Conservation (phyloP, 176 grass and related monocot species). For the Lolium multiflorum region DNA sequence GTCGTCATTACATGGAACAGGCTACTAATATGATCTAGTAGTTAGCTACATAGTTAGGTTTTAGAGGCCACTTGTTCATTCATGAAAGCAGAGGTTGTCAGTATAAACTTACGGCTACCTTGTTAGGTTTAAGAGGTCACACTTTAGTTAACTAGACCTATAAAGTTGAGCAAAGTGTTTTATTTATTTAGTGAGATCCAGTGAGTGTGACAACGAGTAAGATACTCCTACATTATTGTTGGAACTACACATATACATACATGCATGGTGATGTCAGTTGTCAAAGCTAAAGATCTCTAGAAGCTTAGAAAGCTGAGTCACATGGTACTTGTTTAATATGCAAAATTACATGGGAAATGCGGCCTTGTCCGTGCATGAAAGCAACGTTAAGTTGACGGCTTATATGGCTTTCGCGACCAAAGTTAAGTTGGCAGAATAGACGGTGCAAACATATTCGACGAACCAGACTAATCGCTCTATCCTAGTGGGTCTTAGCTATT, state of each 20-base stretch:
- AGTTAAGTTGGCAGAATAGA: slow-evolving; percentile 40
- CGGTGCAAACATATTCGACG: slow-evolving; percentile 21
- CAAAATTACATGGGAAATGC: slow-evolving; percentile 37
- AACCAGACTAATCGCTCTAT: slow-evolving; percentile 17
- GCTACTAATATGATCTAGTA: slow-evolving; percentile 20
- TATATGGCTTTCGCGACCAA: slow-evolving; percentile 8
- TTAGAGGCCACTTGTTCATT: not conserved
- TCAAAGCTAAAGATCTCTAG: slow-evolving; percentile 55
- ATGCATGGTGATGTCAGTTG: slow-evolving; percentile 32
- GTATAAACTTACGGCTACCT: slow-evolving; percentile 34
- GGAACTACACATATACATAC: not conserved
- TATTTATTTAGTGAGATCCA: slow-evolving; percentile 45
- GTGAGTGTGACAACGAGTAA: slow-evolving; percentile 34
- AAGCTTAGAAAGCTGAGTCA: slow-evolving; percentile 42
- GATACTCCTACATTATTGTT: slow-evolving; percentile 31
- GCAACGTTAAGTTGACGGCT: slow-evolving; percentile 32
- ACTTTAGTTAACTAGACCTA: slow-evolving; percentile 28
- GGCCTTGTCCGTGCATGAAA: slow-evolving; percentile 37
- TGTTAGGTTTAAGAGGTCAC: slow-evolving; percentile 36
- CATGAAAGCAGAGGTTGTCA: slow-evolving; percentile 27
- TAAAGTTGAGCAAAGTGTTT: slow-evolving; percentile 34
- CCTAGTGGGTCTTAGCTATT: not conserved
- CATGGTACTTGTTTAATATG: slow-evolving; percentile 28
- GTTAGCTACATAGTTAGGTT: slow-evolving; percentile 22
- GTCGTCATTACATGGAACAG: slow-evolving; percentile 5